phyloP scores from a whole-genome alignment of 2,329 filamentous ascomycete species.

The Botrytis pseudocinerea region DNA sequence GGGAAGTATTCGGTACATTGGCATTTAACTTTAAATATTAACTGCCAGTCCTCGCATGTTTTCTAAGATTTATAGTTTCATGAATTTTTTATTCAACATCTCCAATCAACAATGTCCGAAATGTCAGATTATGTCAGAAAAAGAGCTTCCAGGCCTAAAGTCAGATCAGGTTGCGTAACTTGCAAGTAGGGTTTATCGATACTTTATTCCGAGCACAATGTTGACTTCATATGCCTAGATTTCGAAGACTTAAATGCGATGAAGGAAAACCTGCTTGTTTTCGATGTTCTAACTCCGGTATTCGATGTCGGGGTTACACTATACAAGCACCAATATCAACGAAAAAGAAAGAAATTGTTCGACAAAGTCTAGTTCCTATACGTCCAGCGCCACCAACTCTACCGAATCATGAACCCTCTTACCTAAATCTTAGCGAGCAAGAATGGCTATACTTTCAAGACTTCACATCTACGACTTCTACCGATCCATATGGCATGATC shows the following conservation, averaged over 20 bases:
- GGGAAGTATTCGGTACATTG: background rate
- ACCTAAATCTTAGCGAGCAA: slow-evolving; percentile 25
- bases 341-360: slow-evolving; percentile 15
- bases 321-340: slow-evolving; percentile 18
- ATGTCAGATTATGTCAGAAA: slow-evolving; percentile 21
- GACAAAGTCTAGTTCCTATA: slow-evolving; percentile 25
- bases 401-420: slow-evolving; percentile 23
- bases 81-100: background rate
- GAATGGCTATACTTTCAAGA: slow-evolving; percentile 35
- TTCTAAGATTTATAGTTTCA: background rate
- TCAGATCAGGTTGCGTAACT: slow-evolving; percentile 19
- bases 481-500: slow-evolving; percentile 24
- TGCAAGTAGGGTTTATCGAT: slow-evolving; percentile 36
- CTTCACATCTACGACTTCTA: slow-evolving; percentile 31
- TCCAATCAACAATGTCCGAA: slow-evolving; percentile 1
- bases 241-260: slow-evolving; percentile 39
- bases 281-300: slow-evolving; percentile 36
- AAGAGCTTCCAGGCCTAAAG: slow-evolving; percentile 23
- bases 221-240: slow-evolving; percentile 26
- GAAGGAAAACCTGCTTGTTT: slow-evolving; percentile 36
- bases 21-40: background rate
- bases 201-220: background rate
- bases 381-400: slow-evolving; percentile 26
- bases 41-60: background rate
- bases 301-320: slow-evolving; percentile 38